Conservation (phyloP, 164 flowering plant species). For the Tetrastigma voinierianum region DNA sequence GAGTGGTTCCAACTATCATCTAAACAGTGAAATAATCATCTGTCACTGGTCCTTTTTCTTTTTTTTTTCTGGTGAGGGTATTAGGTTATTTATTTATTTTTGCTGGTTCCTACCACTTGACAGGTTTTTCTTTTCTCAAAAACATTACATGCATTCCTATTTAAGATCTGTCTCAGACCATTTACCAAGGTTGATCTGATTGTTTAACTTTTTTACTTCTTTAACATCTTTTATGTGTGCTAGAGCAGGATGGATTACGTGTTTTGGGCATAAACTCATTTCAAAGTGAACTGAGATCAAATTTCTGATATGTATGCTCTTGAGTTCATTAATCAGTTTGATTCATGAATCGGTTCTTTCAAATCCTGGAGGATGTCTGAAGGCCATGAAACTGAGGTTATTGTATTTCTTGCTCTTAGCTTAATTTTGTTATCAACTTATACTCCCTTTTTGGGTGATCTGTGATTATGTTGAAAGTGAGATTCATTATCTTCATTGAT, state of each 20-base stretch:
- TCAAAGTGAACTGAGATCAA: slow-evolving; percentile 40
- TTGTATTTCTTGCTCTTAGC: slow-evolving; percentile 1
- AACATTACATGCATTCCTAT: too few species aligned
- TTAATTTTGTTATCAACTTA: background rate
- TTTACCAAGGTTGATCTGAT: background rate
- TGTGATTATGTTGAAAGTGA: background rate
- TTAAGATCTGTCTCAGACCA: background rate
- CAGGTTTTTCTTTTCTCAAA: too few species aligned
- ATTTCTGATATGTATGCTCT: slow-evolving; percentile 70
- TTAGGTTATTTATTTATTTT: background rate
- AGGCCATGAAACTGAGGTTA: slow-evolving; percentile 52
- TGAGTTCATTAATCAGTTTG: slow-evolving; percentile 48
- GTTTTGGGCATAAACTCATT: slow-evolving; percentile 47
- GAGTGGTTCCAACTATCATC: too few species aligned
- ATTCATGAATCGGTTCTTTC: slow-evolving; percentile 43
- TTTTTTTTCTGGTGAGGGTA: background rate
- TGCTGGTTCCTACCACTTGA: background rate
- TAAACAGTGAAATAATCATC: too few species aligned
- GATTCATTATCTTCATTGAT: slow-evolving; percentile 13
- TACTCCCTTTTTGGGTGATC: slow-evolving; percentile 1
- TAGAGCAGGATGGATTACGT: slow-evolving; percentile 32
- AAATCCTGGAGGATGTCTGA: slow-evolving; percentile 28
- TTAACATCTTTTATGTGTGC: slow-evolving; percentile 2
- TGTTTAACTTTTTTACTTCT: background rate
- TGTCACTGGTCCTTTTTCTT: too few species aligned